Conservation (phyloP, 176 grass and related monocot species). For the Canna indica region DNA sequence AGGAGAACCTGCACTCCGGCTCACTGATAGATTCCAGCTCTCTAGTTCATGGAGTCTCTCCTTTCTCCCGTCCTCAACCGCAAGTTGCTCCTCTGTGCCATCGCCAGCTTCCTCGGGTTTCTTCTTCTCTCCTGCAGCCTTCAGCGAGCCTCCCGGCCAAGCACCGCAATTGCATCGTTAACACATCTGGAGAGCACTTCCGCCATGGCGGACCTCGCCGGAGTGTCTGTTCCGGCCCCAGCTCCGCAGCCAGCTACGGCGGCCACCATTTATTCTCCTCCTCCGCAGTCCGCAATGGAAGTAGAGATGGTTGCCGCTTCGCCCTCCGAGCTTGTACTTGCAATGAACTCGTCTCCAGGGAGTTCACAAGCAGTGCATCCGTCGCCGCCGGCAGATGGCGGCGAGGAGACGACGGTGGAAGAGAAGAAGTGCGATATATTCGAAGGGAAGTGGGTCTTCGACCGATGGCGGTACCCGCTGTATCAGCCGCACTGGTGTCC, state of each 20-base stretch:
- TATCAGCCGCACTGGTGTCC: conserved; percentile 44
- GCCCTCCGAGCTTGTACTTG: neutral
- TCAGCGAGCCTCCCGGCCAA: neutral
- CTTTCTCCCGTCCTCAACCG: conserved; percentile 5
- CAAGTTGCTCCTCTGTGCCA: conserved; percentile 13
- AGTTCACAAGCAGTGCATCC: neutral
- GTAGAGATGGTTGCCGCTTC: too few relatives aligned
- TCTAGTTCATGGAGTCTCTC: conserved; percentile 14
- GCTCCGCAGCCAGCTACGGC: neutral
- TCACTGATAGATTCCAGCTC: neutral
- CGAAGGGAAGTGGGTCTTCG: conserved; percentile 40
- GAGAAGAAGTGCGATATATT: conserved; percentile 32
- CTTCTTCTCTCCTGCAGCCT: conserved; percentile 25
- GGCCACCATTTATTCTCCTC: too few relatives aligned
- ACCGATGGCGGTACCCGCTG: conserved; percentile 32
- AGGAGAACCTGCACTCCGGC: neutral
- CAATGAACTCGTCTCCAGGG: neutral
- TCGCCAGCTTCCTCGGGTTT: conserved; percentile 23
- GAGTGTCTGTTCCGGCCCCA: neutral
- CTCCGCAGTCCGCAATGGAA: too few relatives aligned
- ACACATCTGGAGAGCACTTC: neutral
- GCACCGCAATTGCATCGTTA: neutral
- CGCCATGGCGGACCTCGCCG: conserved; percentile 1
- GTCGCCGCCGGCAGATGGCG: neutral
- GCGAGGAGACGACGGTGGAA: neutral